Percentiles rank a stretch among this genome's conserved stretches.
phyloP scores from a whole-genome alignment of 768 basidiomycete species.

The Cubamyces lactineus region DNA sequence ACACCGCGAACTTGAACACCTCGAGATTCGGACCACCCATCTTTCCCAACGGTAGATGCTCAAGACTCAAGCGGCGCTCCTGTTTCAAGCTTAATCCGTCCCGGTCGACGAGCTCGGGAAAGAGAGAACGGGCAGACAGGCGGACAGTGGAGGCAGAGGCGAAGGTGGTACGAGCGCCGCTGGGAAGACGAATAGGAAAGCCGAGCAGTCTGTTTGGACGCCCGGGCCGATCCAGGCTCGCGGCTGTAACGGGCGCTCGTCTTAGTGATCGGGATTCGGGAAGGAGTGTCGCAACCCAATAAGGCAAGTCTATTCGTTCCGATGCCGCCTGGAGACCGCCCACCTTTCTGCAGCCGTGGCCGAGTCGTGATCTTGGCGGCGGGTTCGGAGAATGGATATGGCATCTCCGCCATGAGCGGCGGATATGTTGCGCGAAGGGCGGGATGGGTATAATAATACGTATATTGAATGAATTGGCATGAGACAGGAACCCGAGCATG shows the following conservation, averaged over 20 bases:
- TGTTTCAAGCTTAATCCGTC: no score
- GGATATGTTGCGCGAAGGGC: no score
- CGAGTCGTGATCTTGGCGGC: no score
- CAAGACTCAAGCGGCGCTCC: no score
- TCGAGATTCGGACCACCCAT: conserved; percentile 85
- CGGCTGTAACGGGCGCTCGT: background rate
- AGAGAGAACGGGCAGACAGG: no score
- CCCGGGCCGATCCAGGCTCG: conserved; percentile 3
- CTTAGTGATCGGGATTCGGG: conserved; percentile 1
- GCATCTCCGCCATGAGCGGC: no score
- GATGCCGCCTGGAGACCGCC: background rate
- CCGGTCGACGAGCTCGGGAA: no score
- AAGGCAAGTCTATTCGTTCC: conserved; percentile 6
- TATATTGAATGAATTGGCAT: no score
- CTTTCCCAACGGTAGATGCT: conserved; percentile 2
- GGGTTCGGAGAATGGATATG: no score
- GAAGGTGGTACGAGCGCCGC: background rate
- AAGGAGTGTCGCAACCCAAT: background rate
- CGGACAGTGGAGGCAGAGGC: background rate
- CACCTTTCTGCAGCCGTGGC: no score
- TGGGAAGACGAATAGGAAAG: background rate
- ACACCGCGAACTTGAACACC: conserved; percentile 87
- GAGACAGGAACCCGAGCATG: background rate
- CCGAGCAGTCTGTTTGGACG: background rate
- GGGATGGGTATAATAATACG: background rate